Conservation (phyloP, 805 yeast genomes). For the Saccharomycopsis selenospora region DNA sequence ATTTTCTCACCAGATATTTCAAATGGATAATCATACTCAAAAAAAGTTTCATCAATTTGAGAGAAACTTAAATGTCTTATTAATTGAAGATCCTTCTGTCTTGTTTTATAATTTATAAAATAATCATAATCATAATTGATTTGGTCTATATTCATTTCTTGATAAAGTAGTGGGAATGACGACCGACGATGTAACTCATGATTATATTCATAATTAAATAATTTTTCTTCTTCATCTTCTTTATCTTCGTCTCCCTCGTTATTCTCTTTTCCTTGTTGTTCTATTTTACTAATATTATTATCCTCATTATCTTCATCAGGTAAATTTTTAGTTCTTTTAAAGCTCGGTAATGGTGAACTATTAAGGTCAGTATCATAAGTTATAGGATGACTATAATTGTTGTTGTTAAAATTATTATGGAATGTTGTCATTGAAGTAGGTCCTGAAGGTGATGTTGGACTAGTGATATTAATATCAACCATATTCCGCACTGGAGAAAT, state of each 20-base stretch:
- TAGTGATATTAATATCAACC: neutral
- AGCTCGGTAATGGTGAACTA: too few relatives aligned
- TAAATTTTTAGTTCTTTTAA: too few relatives aligned
- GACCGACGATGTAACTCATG: slow-evolving; percentile 29
- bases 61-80: slow-evolving; percentile 35
- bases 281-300: too few relatives aligned
- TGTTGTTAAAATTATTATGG: too few relatives aligned
- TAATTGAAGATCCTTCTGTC: slow-evolving; percentile 12
- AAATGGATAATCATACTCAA: slow-evolving; percentile 1
- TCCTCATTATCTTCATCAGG: too few relatives aligned
- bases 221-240: neutral
- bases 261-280: too few relatives aligned
- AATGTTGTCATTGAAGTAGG: neutral
- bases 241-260: too few relatives aligned
- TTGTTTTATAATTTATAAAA: slow-evolving; percentile 6
- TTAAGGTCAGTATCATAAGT: too few relatives aligned
- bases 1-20: neutral
- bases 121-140: slow-evolving; percentile 26
- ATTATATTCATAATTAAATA: slow-evolving; percentile 21
- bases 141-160: slow-evolving; percentile 29
- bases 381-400: too few relatives aligned
- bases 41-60: slow-evolving; percentile 25
- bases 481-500: neutral
- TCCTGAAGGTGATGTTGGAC: neutral
- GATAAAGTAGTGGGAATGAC: slow-evolving; percentile 33